phyloP scores from a whole-genome alignment of 2,329 filamentous ascomycete genomes.

The Rutstroemia sydowiana region DNA sequence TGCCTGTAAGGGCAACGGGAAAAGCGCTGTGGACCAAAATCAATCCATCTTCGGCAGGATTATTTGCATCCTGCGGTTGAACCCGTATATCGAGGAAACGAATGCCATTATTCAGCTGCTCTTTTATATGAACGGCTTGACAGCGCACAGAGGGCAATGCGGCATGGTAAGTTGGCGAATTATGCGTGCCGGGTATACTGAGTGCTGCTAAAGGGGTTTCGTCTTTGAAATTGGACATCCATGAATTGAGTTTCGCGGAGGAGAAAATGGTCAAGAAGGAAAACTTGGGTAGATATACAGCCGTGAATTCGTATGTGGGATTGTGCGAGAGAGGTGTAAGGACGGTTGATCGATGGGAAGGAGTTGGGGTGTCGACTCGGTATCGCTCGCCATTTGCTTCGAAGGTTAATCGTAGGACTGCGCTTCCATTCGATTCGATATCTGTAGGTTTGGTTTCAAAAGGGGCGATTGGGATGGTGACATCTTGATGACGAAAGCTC shows the following conservation, averaged over 20 bases:
- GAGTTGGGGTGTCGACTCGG: slow-evolving; percentile 64
- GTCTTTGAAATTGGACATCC: slow-evolving; percentile 75
- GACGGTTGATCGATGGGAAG: slow-evolving; percentile 49
- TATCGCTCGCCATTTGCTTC: slow-evolving; percentile 58
- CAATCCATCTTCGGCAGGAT: slow-evolving; percentile 57
- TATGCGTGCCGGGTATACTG: slow-evolving; percentile 92
- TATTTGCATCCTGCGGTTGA: slow-evolving; percentile 51
- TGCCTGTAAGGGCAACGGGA: slow-evolving; percentile 75
- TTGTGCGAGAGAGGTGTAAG: slow-evolving; percentile 49
- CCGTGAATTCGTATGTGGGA: slow-evolving; percentile 52
- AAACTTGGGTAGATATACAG: slow-evolving; percentile 53
- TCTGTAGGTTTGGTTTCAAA: slow-evolving; percentile 61
- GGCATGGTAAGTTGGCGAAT: slow-evolving; percentile 76
- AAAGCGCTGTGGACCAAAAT: slow-evolving; percentile 86
- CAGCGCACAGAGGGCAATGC: slow-evolving; percentile 90
- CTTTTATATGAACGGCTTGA: slow-evolving; percentile 68
- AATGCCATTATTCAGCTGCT: slow-evolving; percentile 82
- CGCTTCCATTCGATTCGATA: slow-evolving; percentile 51
- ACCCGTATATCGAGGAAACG: slow-evolving; percentile 92
- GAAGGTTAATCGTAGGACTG: slow-evolving; percentile 70
- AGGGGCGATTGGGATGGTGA: slow-evolving; percentile 56
- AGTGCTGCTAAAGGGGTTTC: slow-evolving; percentile 69
- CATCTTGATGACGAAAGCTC: slow-evolving; percentile 53
- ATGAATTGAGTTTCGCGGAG: slow-evolving; percentile 59
- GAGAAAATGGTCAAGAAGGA: slow-evolving; percentile 60